Percentiles rank a stretch among this genome's conserved stretches.
Conservation (phyloP, 345 rosid species). For the Reutealis trisperma region DNA sequence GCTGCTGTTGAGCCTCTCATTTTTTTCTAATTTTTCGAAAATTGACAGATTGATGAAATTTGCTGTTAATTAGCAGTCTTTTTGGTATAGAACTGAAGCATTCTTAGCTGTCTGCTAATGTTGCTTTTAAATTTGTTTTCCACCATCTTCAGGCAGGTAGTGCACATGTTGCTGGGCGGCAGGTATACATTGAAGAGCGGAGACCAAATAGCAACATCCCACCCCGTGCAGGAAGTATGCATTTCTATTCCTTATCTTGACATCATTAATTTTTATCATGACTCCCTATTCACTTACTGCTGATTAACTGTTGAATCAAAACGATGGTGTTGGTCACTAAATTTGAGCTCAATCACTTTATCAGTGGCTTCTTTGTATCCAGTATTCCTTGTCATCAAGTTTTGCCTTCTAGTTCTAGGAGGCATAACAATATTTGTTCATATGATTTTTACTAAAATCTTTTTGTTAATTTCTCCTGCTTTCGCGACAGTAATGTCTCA, state of each 20-base stretch:
- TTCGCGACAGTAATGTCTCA: background rate
- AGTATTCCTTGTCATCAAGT: background rate
- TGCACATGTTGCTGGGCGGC: conserved; percentile 57
- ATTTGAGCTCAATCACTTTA: too few species aligned
- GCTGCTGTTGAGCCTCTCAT: background rate
- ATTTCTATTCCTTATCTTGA: conserved; percentile 3
- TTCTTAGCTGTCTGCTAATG: background rate
- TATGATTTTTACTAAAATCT: background rate
- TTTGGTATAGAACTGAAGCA: background rate
- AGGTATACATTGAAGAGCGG: conserved; percentile 67
- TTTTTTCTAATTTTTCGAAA: background rate
- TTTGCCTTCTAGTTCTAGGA: background rate
- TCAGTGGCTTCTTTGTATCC: background rate
- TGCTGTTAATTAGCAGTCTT: background rate
- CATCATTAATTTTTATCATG: background rate
- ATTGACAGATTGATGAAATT: background rate
- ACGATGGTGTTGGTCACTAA: too few species aligned
- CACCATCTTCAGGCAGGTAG: conserved; percentile 43
- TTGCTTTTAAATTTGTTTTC: background rate
- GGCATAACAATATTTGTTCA: background rate
- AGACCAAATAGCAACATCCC: conserved; percentile 65
- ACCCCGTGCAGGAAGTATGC: conserved; percentile 60
- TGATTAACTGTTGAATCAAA: background rate
- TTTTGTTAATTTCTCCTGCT: background rate
- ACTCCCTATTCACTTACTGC: background rate